Evolutionary conservation across 2,329 filamentous ascomycete genomes (phyloP).

Genomic region (Periconia sp.): DNA sequence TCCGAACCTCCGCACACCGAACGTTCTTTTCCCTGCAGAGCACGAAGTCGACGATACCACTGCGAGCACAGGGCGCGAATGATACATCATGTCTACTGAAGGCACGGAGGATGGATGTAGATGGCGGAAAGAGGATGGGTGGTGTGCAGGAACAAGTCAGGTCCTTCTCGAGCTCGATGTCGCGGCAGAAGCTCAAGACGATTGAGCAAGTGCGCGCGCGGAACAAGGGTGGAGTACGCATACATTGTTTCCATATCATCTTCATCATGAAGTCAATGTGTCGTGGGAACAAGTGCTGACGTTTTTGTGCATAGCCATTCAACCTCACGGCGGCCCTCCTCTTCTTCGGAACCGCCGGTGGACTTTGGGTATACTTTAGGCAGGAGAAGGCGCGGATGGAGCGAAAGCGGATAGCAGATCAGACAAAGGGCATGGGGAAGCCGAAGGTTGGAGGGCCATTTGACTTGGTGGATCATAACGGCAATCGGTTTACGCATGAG

Average conservation of each 20-base stretch:
- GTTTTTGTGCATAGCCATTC: conserved; percentile 70
- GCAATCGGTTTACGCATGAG: conserved; percentile 75
- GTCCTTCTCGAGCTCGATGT: conserved; percentile 34
- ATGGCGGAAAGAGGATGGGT: conserved; percentile 3
- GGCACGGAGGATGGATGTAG: conserved; percentile 8
- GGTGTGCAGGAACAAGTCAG: conserved; percentile 20
- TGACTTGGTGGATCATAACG: conserved; percentile 80
- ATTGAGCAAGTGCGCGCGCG: conserved; percentile 43
- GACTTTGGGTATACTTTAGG: conserved; percentile 88
- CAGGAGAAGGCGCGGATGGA: conserved; percentile 91
- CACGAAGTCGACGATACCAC: conserved; percentile 17
- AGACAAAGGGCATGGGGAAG: conserved; percentile 88
- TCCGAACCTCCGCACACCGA: conserved; percentile 26
- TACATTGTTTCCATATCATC: background rate
- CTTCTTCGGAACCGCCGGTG: conserved; percentile 79
- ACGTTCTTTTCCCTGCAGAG: conserved; percentile 29
- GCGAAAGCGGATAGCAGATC: conserved; percentile 85
- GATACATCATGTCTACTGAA: conserved; percentile 21
- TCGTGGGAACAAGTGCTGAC: conserved; percentile 10
- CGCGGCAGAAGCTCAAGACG: conserved; percentile 40
- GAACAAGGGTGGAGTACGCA: conserved; percentile 43
- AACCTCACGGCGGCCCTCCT: conserved; percentile 88
- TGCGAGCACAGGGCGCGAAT: conserved; percentile 13
- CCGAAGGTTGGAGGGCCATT: conserved; percentile 94
- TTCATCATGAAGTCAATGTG: background rate